Evolutionary conservation across 768 basidiomycete species (phyloP), one percentile per base, ranked within the genome.

Genomic region (Termitomyces bulborhizus): DNA sequence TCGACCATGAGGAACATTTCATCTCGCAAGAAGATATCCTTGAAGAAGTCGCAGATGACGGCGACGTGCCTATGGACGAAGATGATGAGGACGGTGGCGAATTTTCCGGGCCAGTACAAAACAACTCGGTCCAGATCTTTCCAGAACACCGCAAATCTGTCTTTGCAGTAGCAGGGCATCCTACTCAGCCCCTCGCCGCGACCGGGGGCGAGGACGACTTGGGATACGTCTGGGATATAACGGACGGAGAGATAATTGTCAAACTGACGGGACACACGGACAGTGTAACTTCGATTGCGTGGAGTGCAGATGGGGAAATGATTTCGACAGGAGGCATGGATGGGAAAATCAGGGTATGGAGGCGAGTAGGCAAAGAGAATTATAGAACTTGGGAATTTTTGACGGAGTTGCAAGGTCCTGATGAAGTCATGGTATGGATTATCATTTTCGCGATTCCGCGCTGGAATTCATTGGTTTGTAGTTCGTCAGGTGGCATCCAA

Each of bases 321-420:
- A 78, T 95, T 55, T 85, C 95, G 15, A 97, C 95, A 0, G 97
- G 96, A 9, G 97, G 97, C 0, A 98, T 99, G 97, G 97, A 99
- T 64, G 97, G 97, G 8, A 86, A 84, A 67, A 86, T 98, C 39
- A 78, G 95, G 58, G 74, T 99, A 57, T 99, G 97, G 97, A 75
- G 88, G 65, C 77, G 93, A 63, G 88, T 93, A 13, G 87, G 85
- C 4, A 86, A 75, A 60, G 84, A 86, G 44, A 72, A 86, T 57
- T 89, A 85, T 72, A 81, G 75, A 57, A 80, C 73, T 51, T 99
- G 97, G 97, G 95, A 98, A 69, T 96, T 98, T 68, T 73, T 97
- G 69, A 94, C 90, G 5, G 90, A 90, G 65, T 73, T 99, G 36
- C 88, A 93, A 62, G 96, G 96, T 2, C 91, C 93, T 7, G 94